Evolutionary conservation across 164 flowering plant species (phyloP).

Genomic region (Hamamelis virginiana): DNA sequence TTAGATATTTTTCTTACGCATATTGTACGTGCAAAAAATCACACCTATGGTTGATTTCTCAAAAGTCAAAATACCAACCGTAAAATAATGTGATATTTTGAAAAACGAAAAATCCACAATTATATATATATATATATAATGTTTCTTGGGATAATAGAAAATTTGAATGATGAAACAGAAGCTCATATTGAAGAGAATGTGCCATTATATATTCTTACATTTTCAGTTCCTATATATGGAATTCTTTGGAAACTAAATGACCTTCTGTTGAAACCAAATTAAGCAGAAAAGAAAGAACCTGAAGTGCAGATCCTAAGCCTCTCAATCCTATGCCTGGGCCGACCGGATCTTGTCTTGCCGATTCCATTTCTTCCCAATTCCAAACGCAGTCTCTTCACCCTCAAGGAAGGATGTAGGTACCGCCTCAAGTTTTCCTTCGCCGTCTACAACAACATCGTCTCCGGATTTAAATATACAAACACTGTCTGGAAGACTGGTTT

Average conservation of each 20-base stretch:
- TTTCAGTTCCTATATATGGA: not conserved
- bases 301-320: conserved; percentile 48
- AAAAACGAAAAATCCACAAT: too few species aligned
- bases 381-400: conserved; percentile 34
- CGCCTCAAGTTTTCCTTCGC: conserved; percentile 43
- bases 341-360: conserved; percentile 38
- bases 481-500: conserved; percentile 58
- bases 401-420: conserved; percentile 52
- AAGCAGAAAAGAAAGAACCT: conserved; percentile 41
- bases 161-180: too few species aligned
- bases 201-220: too few species aligned
- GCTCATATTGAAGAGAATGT: too few species aligned
- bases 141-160: too few species aligned
- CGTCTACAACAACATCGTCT: conserved; percentile 50
- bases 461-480: conserved; percentile 54
- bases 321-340: conserved; percentile 32
- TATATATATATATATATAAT: too few species aligned
- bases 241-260: not conserved
- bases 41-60: too few species aligned
- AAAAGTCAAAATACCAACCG: too few species aligned
- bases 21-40: too few species aligned
- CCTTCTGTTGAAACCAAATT: conserved; percentile 7
- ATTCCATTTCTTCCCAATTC: conserved; percentile 37
- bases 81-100: too few species aligned
- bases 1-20: too few species aligned